Evolutionary conservation across 345 rosid species (phyloP).

Genomic region (Syzygium aromaticum): DNA sequence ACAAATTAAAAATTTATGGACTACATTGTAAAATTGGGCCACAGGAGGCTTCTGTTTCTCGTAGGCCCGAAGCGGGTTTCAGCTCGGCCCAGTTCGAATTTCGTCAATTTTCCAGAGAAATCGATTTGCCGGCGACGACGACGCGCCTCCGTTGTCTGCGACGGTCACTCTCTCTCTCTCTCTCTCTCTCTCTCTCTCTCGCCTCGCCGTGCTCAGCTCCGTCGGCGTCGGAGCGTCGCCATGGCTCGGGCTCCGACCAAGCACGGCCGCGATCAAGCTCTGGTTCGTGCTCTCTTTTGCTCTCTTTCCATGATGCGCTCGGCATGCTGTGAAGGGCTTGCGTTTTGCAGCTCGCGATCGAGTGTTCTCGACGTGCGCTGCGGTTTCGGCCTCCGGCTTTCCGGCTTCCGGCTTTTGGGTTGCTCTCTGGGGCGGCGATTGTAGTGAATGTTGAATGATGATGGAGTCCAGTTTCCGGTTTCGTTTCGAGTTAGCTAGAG

Average conservation of each 20-base stretch:
- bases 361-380: neutral
- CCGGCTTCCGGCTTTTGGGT: neutral
- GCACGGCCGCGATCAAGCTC: constrained; percentile 58
- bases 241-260: constrained; percentile 42
- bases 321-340: neutral
- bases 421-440: neutral
- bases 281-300: constrained; percentile 23
- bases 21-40: no score
- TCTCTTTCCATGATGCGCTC: neutral
- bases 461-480: neutral
- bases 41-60: no score
- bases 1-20: no score
- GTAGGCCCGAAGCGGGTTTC: neutral
- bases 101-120: neutral
- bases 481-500: neutral
- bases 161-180: neutral
- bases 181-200: neutral
- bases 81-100: neutral
- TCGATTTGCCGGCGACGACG: neutral
- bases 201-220: neutral
- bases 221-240: neutral
- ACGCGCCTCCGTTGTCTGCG: neutral
- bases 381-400: neutral
- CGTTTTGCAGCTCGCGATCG: neutral
- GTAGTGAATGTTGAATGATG: neutral